Base-by-base conservation (phyloP, 352 stramenopile genomes). In the Phytopythium vexans region DNA sequence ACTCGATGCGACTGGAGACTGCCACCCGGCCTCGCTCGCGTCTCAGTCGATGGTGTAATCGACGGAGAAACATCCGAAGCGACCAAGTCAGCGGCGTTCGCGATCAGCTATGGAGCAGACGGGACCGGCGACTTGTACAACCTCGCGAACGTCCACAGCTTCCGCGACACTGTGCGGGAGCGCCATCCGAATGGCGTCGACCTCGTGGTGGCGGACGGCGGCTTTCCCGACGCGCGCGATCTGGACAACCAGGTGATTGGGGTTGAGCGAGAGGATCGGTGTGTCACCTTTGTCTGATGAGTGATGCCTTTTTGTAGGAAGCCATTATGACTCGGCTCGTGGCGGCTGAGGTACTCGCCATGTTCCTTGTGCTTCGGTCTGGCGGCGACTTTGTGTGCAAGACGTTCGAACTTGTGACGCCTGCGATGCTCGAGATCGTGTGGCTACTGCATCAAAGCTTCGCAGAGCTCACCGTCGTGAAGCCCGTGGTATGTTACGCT, bases 371-470 rank as follows among this genome's bases (percentile, higher is more conserved):
- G 1, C 54, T 94, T 12, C 49, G 56, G 3, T 16, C 62, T 0
- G 59, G 64, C 33, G 83, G 83, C 8, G 72, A 74, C 44, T 92
- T 94, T 55, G 54, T 87, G 8, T 90, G 79, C 60, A 94, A 94
- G 65, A 88, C 83, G 14, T 94, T 94, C 47, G 83, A 94, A 40
- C 37, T 94, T 9, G 57, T 71, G 32, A 86, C 74, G 4, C 60
- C 69, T 8, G 38, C 74, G 6, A 89, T 88, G 72, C 45, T 88
- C 14, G 50, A 88, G 43, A 63, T 94, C 6, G 64, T 80, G 12
- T 90, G 76, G 74, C 32, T 92, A 3, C 39, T 94, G 14, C 66
- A 89, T 47, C 61, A 71, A 41, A 80, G 68, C 43, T 94, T 94
- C 53, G 60, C 64, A 2, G 61, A 72, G 41, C 52, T 94, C 49